Base-by-base conservation (phyloP, 306 rosid genomes). In the Coriaria nepalensis region DNA sequence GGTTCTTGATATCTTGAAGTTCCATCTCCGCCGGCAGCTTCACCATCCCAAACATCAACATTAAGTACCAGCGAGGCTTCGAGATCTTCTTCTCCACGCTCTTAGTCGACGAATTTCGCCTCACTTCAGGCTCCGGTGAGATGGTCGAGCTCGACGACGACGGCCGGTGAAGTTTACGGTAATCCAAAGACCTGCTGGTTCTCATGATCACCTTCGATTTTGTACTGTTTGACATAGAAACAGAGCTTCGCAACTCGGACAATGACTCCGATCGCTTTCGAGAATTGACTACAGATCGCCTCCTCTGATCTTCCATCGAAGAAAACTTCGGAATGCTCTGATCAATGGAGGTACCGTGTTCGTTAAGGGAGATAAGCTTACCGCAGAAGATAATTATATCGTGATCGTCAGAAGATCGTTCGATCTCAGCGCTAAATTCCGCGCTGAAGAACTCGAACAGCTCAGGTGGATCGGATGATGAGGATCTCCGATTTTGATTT, bases 1-100 rank as follows among this genome's bases (percentile, higher is more conserved):
- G 64, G 55, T 63, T 78, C 59, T 76, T 85, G 5, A 85, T 85
- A 38, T 85, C 95, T 40, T 59, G 65, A 42, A 85, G 93, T 4
- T 78, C 95, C 95, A 85, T 85, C 71, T 81, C 95, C 50, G 76
- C 38, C 46, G 87, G 95, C 1, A 69, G 50, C 71, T 74, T 81
- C 65, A 68, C 79, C 44, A 69, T 67, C 56, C 95, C 93, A 35
- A 85, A 77, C 82, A 80, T 58, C 10, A 77, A 45, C 13, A 20
- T 20, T 20, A 77, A 62, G 42, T 69, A 70, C 94, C 94, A 83
- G 1, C 83, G 74, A 12, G 84, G 80, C 72, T 74, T 78, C 52
- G 52, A 45, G 9, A 60, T 57, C 57, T 50, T 67, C 58, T 71
- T 55, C 9, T 20, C 15, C 6, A 15, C 50, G 15, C 73, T 68